Evolutionary conservation across 345 rosid genomes (phyloP).

Genomic region (Moricandia moricandioides): DNA sequence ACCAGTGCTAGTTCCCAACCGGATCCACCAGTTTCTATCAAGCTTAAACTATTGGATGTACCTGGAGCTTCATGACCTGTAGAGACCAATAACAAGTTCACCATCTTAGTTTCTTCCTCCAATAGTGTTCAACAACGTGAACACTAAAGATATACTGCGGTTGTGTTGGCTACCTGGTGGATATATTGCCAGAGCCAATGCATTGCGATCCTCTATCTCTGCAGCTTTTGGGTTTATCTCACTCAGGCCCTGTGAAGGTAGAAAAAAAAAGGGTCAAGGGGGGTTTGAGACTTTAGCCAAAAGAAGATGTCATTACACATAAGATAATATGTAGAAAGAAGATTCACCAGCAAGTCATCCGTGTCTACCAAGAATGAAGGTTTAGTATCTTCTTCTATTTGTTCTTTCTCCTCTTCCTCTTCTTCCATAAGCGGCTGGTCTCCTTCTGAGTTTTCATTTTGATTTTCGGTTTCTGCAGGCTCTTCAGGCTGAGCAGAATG

Average conservation of each 20-base stretch:
- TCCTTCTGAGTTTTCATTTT: slow-evolving; percentile 7
- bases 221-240: slow-evolving; percentile 72
- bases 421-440: slow-evolving; percentile 29
- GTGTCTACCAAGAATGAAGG: slow-evolving; percentile 35
- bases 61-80: slow-evolving; percentile 48
- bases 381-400: slow-evolving; percentile 19
- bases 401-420: slow-evolving; percentile 17
- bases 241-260: slow-evolving; percentile 54
- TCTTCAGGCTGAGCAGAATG: slow-evolving; percentile 21
- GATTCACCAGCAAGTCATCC: slow-evolving; percentile 46
- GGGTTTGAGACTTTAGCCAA: not conserved
- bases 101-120: not conserved
- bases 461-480: slow-evolving; percentile 7
- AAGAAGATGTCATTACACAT: slow-evolving; percentile 41
- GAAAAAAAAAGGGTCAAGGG: slow-evolving; percentile 1
- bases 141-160: not conserved
- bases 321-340: slow-evolving; percentile 44
- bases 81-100: slow-evolving; percentile 23
- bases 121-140: not conserved
- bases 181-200: slow-evolving; percentile 88
- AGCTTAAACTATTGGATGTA: slow-evolving; percentile 51
- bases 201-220: slow-evolving; percentile 79
- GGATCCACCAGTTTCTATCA: slow-evolving; percentile 50
- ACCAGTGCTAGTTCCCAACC: slow-evolving; percentile 97
- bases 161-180: slow-evolving; percentile 57